These are phyloP conservation scores for Paxillus rubicundulus DNA, from an alignment of 768 basidiomycete genomes.

Conservation along the genomic window DNA sequence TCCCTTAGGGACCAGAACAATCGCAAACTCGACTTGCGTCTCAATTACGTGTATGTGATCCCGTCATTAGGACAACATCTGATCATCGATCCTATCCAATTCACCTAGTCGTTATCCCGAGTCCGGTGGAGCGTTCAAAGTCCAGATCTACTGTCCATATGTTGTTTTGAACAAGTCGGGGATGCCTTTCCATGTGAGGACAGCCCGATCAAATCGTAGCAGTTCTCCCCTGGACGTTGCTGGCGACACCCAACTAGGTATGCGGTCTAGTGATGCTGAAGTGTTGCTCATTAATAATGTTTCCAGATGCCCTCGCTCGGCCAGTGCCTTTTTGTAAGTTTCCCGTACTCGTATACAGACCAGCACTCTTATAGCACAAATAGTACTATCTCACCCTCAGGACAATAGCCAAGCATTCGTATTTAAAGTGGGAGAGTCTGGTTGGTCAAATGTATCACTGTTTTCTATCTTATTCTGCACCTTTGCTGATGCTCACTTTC, in stretches of 20 bases:
- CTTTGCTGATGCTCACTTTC: slow-evolving; percentile 6
- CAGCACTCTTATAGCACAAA: slow-evolving; percentile 1
- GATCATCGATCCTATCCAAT: slow-evolving; percentile 9
- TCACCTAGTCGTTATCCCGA: slow-evolving; percentile 67
- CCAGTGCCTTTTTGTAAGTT: slow-evolving; percentile 81
- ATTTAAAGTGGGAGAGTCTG: slow-evolving; percentile 76
- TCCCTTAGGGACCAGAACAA: slow-evolving; percentile 69
- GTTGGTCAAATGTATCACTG: slow-evolving; percentile 77
- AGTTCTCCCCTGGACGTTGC: slow-evolving; percentile 75
- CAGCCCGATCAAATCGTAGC: slow-evolving; percentile 57
- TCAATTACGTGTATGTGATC: slow-evolving; percentile 86
- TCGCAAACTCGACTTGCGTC: slow-evolving; percentile 71
- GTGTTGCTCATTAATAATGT: slow-evolving; percentile 10
- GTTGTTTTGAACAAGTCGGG: slow-evolving; percentile 92
- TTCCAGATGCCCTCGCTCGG: slow-evolving; percentile 45
- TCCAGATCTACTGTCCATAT: slow-evolving; percentile 91
- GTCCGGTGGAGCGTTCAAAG: slow-evolving; percentile 93
- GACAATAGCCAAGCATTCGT: slow-evolving; percentile 81
- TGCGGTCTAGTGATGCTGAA: slow-evolving; percentile 9
- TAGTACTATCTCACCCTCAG: slow-evolving; percentile 85
- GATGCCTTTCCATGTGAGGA: slow-evolving; percentile 72
- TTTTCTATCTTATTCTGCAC: slow-evolving; percentile 5
- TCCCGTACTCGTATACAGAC: not conserved
- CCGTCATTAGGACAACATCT: not conserved
- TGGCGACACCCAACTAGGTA: slow-evolving; percentile 72